Evolutionary conservation across 177 flowering plant species (phyloP).

Genomic region (Telopea speciosissima): DNA sequence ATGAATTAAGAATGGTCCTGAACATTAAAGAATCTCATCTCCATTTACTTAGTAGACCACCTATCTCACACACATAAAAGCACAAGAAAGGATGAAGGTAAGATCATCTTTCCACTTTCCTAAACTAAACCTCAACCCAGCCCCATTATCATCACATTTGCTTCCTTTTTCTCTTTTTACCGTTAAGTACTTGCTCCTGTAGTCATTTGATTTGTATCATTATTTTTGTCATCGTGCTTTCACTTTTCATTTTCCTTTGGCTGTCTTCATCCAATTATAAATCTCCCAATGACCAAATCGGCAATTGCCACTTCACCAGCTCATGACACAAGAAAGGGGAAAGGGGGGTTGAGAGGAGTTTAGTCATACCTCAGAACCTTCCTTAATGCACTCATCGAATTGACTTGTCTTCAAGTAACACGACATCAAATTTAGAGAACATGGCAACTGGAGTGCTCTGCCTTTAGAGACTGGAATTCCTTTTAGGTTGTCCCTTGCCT

Average conservation of each 20-base stretch:
- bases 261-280: background rate
- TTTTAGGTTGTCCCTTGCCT: constrained; percentile 79
- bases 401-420: constrained; percentile 83
- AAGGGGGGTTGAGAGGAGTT: background rate
- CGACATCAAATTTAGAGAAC: constrained; percentile 94
- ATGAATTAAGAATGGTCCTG: background rate
- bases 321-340: background rate
- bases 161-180: background rate
- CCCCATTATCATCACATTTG: background rate
- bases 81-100: background rate
- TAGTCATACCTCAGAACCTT: constrained; percentile 82
- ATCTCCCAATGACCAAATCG: background rate
- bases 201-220: background rate
- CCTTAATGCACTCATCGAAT: constrained; percentile 74
- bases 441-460: constrained; percentile 49
- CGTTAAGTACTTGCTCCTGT: background rate
- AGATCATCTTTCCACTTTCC: background rate
- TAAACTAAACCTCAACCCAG: background rate
- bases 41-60: background rate
- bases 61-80: background rate
- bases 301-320: background rate
- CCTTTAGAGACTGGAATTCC: constrained; percentile 50
- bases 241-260: background rate
- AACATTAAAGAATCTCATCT: background rate
- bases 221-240: too few relatives aligned